Evolutionary conservation across 2,329 filamentous ascomycete species (phyloP).

Genomic region (Epichloe hybrida): DNA sequence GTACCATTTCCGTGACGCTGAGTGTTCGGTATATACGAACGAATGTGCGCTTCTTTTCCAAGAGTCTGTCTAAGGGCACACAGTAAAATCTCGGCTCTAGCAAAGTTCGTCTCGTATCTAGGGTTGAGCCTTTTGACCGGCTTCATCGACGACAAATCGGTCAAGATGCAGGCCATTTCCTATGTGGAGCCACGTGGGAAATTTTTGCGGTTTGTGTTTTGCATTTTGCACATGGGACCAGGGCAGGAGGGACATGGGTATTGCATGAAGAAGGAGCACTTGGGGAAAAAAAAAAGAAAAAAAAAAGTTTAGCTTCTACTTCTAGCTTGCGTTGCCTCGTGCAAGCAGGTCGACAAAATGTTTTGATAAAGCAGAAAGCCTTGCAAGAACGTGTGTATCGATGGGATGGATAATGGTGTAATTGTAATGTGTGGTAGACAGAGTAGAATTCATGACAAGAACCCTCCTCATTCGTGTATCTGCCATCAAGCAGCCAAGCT

Average conservation of each 20-base stretch:
- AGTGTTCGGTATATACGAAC: too few relatives aligned
- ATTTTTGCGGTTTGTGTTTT: not conserved
- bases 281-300: not conserved
- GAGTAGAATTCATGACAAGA: not conserved
- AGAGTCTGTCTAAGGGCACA: too few relatives aligned
- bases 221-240: not conserved
- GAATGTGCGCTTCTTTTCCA: too few relatives aligned
- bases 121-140: too few relatives aligned
- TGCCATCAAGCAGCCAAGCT: not conserved
- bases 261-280: constrained; percentile 3
- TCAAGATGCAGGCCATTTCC: constrained; percentile 1
- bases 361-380: not conserved
- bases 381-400: not conserved
- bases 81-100: too few relatives aligned
- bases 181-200: not conserved
- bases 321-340: constrained; percentile 3
- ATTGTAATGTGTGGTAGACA: not conserved
- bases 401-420: not conserved
- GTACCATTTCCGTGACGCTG: too few relatives aligned
- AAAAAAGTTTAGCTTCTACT: not conserved
- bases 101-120: too few relatives aligned
- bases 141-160: too few relatives aligned
- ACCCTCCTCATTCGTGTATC: not conserved
- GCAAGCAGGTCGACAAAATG: constrained; percentile 1
- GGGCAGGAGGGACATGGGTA: not conserved